These are phyloP conservation scores for Hyparrhenia diplandra DNA, from an alignment of 176 grass and related monocot species.

Conservation along the genomic window DNA sequence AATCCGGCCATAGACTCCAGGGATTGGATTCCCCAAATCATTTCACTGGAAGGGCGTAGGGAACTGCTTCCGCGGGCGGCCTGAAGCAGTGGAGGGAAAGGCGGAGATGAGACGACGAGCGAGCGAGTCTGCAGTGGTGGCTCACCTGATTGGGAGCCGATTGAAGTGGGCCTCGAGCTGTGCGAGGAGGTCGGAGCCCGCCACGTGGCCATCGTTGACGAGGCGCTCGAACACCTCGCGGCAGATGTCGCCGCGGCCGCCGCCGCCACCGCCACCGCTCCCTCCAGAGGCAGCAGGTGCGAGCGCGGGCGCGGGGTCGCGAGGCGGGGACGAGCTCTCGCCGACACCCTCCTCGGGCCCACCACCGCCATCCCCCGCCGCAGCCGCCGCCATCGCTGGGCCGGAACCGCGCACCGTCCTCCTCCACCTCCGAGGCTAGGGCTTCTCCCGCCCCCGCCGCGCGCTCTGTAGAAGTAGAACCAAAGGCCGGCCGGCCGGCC, in stretches of 20 bases:
- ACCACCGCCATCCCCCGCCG: neutral
- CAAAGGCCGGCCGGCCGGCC: neutral
- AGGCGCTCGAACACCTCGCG: no score
- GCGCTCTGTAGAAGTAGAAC: neutral
- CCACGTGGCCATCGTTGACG: no score
- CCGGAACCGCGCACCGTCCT: neutral
- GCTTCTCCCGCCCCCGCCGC: neutral
- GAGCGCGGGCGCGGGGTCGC: neutral
- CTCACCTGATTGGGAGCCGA: no score
- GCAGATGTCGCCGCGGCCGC: no score
- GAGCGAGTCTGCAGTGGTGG: neutral
- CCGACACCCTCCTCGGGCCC: conserved; percentile 70
- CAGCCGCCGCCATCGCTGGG: neutral
- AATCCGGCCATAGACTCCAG: neutral
- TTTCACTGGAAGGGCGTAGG: neutral
- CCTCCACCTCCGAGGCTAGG: conserved; percentile 8
- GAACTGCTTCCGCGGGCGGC: neutral
- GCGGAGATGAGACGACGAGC: neutral
- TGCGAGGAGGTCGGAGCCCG: no score
- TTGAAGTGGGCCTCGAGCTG: no score
- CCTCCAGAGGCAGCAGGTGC: neutral
- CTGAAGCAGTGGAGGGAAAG: neutral
- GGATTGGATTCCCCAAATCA: neutral
- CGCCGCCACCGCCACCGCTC: neutral
- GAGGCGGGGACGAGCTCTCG: conserved; percentile 64